phyloP scores from a whole-genome alignment of 345 rosid genomes.

The Syzygium grande region DNA sequence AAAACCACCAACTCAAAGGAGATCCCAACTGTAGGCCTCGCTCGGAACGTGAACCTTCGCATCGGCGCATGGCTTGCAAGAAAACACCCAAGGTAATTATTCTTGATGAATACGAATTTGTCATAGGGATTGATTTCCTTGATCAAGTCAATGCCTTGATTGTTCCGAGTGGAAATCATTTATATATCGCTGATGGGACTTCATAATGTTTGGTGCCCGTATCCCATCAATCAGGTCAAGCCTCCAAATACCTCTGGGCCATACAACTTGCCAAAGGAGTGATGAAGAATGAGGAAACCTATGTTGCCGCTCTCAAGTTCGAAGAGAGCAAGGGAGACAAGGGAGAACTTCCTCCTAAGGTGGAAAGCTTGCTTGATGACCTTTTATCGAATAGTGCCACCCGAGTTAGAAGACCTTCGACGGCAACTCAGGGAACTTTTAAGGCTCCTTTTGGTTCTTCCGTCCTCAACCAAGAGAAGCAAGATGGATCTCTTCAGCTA shows the following conservation, averaged over 20 bases:
- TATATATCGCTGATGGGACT: no score
- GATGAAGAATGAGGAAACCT: background rate
- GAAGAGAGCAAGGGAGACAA: background rate
- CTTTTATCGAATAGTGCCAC: background rate
- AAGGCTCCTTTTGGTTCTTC: background rate
- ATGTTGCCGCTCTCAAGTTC: background rate
- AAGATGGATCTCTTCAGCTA: no score
- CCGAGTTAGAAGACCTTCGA: background rate
- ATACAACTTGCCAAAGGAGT: background rate
- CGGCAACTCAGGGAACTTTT: background rate
- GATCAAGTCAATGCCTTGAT: background rate
- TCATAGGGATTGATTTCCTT: background rate
- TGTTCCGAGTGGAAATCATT: no score
- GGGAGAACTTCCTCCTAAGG: background rate
- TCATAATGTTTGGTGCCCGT: no score
- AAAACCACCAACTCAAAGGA: no score
- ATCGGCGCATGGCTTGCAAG: no score
- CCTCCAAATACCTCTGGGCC: no score
- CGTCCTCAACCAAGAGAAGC: background rate
- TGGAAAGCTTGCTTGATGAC: background rate
- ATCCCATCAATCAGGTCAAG: background rate
- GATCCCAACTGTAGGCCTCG: no score
- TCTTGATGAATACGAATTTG: background rate
- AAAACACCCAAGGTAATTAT: no score
- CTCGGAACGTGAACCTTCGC: no score